Conservation (phyloP, 2,329 filamentous ascomycete genomes). For the Fusarium sp. region DNA sequence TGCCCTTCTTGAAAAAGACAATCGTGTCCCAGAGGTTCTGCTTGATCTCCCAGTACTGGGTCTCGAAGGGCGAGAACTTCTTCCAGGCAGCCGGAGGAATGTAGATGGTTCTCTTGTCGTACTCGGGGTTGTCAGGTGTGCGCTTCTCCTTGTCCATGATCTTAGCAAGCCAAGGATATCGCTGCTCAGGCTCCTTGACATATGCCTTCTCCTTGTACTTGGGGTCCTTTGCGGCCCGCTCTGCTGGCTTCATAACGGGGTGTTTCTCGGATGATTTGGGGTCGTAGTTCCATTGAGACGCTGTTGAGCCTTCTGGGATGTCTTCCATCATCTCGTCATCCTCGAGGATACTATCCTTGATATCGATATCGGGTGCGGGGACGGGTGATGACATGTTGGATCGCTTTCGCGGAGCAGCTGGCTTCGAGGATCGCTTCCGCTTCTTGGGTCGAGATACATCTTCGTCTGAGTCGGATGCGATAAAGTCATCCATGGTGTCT, state of each 20-base stretch:
- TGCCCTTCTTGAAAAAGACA: conserved; percentile 99
- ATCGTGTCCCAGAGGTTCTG: conserved; percentile 97
- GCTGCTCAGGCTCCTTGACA: conserved; percentile 83
- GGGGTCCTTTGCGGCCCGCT: conserved; percentile 44
- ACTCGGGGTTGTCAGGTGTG: conserved; percentile 83
- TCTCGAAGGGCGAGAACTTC: conserved; percentile 93
- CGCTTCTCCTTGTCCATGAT: conserved; percentile 87
- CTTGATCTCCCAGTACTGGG: conserved; percentile 99
- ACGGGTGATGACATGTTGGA: conserved; percentile 62
- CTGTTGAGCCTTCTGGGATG: conserved; percentile 74
- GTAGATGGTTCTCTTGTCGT: conserved; percentile 90
- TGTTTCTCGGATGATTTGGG: conserved; percentile 58
- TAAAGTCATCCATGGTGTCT: conserved; percentile 86
- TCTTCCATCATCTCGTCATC: conserved; percentile 68
- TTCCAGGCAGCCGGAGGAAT: conserved; percentile 84
- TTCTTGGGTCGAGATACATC: conserved; percentile 71
- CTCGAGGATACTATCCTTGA: conserved; percentile 60
- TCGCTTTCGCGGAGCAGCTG: conserved; percentile 70
- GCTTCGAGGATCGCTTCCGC: conserved; percentile 74
- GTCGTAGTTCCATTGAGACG: conserved; percentile 82
- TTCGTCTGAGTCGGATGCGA: conserved; percentile 86
- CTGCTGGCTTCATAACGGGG: conserved; percentile 50
- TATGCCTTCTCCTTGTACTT: conserved; percentile 76
- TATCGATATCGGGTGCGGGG: conserved; percentile 23
- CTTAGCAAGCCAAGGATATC: conserved; percentile 92